Evolutionary conservation across 441 rosid genomes (phyloP), one percentile per base, ranked within the genome.

Genomic region (Adansonia grandidieri): DNA sequence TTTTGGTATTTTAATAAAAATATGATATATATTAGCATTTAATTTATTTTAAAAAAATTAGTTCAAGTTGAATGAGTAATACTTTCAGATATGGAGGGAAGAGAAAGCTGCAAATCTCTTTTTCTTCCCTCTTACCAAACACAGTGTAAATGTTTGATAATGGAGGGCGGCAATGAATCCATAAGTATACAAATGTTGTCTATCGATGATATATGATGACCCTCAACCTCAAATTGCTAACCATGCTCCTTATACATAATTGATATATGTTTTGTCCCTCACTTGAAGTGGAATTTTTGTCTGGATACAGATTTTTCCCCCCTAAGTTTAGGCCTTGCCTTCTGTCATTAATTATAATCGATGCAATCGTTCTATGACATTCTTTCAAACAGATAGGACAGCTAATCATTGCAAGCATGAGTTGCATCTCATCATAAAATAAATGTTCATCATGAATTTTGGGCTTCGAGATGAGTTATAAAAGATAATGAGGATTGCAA

Each of bases 331-430:
- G 28, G 53, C 24, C 13, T 53, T 53, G 47, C 65, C 76, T 17
- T 56, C 37, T 40, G 53, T 57, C 17, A 19, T 40, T 42, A 40
- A 57, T 32, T 57, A 65, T 40, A 13, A 63, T 20, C 28, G 44
- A 24, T 22, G 19, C 24, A 57, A 73, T 19, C 19, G 8, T 71
- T 37, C 53, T 67, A 13, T 75, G 65, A 44, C 57, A 45, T 83
- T 77, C 20, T 64, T 58, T 82, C 15, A 32, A 58, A 82, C 85
- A 96, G 99, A 85, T 91, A 84, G 97, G 96, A 28, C 87, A 89
- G 81, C 97, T 94, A 77, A 86, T 13, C 0, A 22, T 53, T 50
- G 62, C 24, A 60, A 62, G 15, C 53, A 19, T 32, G 40, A 32
- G 40, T 32, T 5, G 5, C 40, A 32, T 32, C 40, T 32, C 40